Evolutionary conservation across 2,329 filamentous ascomycete genomes (phyloP).

Genomic region (Lasiodiplodia sp.): DNA sequence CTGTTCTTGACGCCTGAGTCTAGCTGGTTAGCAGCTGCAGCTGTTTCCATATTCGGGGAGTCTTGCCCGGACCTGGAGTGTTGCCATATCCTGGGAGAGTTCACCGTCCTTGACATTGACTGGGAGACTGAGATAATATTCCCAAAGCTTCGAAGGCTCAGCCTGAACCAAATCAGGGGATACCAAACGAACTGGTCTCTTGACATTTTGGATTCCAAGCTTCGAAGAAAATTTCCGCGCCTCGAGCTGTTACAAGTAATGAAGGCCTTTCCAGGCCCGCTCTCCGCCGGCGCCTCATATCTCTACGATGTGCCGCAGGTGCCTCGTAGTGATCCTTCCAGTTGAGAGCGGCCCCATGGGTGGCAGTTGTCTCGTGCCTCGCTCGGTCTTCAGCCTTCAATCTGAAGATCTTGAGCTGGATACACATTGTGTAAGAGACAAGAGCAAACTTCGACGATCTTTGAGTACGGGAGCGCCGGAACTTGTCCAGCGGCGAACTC

Average conservation of each 20-base stretch:
- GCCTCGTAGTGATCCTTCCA: slow-evolving; percentile 14
- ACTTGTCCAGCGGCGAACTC: slow-evolving; percentile 30
- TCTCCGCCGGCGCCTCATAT: neutral
- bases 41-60: slow-evolving; percentile 7
- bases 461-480: slow-evolving; percentile 30
- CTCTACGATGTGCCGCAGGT: neutral
- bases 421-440: slow-evolving; percentile 29
- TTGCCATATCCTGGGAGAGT: slow-evolving; percentile 15
- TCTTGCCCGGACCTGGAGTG: slow-evolving; percentile 8
- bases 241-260: slow-evolving; percentile 13
- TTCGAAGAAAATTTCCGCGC: slow-evolving; percentile 15
- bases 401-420: slow-evolving; percentile 31
- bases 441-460: slow-evolving; percentile 28
- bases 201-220: slow-evolving; percentile 7
- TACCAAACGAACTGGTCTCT: slow-evolving; percentile 15
- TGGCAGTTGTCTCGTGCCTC: slow-evolving; percentile 26
- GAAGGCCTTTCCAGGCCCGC: slow-evolving; percentile 11
- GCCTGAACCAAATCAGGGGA: slow-evolving; percentile 16
- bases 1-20: slow-evolving; percentile 11
- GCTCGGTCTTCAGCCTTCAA: slow-evolving; percentile 27
- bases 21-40: neutral
- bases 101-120: slow-evolving; percentile 17
- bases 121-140: slow-evolving; percentile 9
- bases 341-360: neutral
- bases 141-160: slow-evolving; percentile 14